Evolutionary conservation across 768 basidiomycete species (phyloP), one percentile per base, ranked within the genome.

Genomic region (Panaeolus papilionaceus): DNA sequence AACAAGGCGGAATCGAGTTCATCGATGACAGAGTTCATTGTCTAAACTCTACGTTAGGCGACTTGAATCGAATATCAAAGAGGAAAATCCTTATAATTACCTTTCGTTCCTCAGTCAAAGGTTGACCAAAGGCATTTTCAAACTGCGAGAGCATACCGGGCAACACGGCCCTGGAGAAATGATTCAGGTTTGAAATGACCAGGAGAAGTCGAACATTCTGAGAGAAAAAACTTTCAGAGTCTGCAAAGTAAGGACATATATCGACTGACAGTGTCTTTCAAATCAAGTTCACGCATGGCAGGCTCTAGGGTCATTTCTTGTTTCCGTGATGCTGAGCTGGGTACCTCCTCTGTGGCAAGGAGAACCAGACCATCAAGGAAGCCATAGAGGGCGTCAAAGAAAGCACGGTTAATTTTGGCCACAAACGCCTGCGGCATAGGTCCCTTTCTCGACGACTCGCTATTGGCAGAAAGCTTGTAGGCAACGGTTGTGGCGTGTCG

Each of bases 1-100:
- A 98, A 98, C 38, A 99, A 82, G 39, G 88, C 92, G 76, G 88
- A 88, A 81, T 99, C 96, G 49, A 98, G 85, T 73, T 93, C 90
- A 71, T 89, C 86, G 11, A 95, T 88, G 10, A 93, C 91, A 38
- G 88, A 88, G 75, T 88, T 81, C 65, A 98, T 79, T 2, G 89
- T 88, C 89, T 95, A 66, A 28, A n/a, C 37, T 62, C 12, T 37
- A 58, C 40, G 68, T 67, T 73, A 67, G 47, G 1, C 20, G 28
- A 44, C 51, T 63, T 23, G 63, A 54, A 62, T 58, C 69, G 16
- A 23, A 67, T 54, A 51, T 4, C 11, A 8, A 33, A 62, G 20
- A 54, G 23, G 61, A 5, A 49, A 20, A 6, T 18, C 20, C 73
- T 14, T 44, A n/a, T n/a, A n/a, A n/a, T n/a, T n/a, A 93, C 93